Evolutionary conservation across 768 basidiomycete genomes (phyloP), one percentile per base, ranked within the genome.

Genomic region (Mycena filopes): DNA sequence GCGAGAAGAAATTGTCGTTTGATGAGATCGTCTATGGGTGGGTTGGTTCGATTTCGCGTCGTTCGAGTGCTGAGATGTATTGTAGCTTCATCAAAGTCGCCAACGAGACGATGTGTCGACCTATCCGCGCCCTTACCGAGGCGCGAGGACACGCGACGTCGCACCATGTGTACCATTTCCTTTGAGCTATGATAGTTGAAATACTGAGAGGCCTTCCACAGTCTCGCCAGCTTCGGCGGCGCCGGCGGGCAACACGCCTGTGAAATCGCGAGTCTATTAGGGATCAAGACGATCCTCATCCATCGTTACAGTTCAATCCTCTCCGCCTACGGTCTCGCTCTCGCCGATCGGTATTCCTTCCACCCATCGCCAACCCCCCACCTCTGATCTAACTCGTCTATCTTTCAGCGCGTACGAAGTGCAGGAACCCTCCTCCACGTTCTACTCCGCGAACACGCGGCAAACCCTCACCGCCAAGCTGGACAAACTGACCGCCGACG

Each of bases 81-180:
- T 26, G 20, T 51, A 94, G 95, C 6, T 98, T 96, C 77, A 91
- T 98, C 79, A 94, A 96, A 73, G 95, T 97, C 12, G 96, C 96
- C 11, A 98, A 98, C 70, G 96, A 98, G 80, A 96, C 94, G 0
- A 98, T 98, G 96, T 92, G 90, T 68, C 82, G 96, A 49, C 96
- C 96, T 10, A 97, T 98, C 60, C 89, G 96, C 3, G 89, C 94
- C 2, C 76, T 97, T 68, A 98, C 96, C 0, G 96, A 98, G 76
- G 94, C 95, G 2, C 82, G 93, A 46, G 96, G 96, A 26, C 87
- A 94, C 76, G 90, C 93, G 3, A 92, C 92, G 0, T 84, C 87
- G 1, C 89, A 88, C 69, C 96, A 98, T 72, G 77, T 83, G 86
- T 85, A 73, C 15, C 80, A 65, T 33, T 55, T 12, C 13, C n/a